These are phyloP conservation scores for Coniella lustricola DNA, from an alignment of 2,329 filamentous ascomycete species.

Conservation along the genomic window DNA sequence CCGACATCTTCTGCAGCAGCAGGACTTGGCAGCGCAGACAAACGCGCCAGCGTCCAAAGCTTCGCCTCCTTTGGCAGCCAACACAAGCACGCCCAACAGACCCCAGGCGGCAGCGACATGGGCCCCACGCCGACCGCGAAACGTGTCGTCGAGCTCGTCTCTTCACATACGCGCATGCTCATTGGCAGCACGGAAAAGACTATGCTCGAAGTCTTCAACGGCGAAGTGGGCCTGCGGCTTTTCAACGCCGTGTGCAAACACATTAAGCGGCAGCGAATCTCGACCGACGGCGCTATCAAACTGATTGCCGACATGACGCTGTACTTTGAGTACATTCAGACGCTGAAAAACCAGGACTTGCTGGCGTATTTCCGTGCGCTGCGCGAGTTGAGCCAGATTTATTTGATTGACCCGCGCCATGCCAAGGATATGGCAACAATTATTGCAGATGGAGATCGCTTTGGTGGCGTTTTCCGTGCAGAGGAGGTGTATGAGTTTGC, in stretches of 20 bases:
- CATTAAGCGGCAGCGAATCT: constrained; percentile 90
- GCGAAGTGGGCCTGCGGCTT: constrained; percentile 88
- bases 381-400: constrained; percentile 89
- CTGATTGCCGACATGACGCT: constrained; percentile 96
- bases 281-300: constrained; percentile 80
- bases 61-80: constrained; percentile 14
- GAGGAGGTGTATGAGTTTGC: constrained; percentile 99
- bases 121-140: constrained; percentile 74
- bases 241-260: constrained; percentile 95
- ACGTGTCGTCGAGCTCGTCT: constrained; percentile 77
- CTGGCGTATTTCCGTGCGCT: constrained; percentile 87
- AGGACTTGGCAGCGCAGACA: constrained; percentile 22
- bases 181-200: constrained; percentile 94
- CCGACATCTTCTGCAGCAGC: too few relatives aligned
- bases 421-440: constrained; percentile 93
- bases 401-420: constrained; percentile 78
- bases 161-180: constrained; percentile 85
- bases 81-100: constrained; percentile 30
- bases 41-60: constrained; percentile 13
- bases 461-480: constrained; percentile 84
- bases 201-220: constrained; percentile 97
- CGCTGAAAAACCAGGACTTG: constrained; percentile 74
- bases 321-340: constrained; percentile 78
- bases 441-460: constrained; percentile 85
- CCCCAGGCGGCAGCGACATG: constrained; percentile 49